phyloP scores from a whole-genome alignment of 176 grass and related monocot species.

The Bonia amplexicaulis region DNA sequence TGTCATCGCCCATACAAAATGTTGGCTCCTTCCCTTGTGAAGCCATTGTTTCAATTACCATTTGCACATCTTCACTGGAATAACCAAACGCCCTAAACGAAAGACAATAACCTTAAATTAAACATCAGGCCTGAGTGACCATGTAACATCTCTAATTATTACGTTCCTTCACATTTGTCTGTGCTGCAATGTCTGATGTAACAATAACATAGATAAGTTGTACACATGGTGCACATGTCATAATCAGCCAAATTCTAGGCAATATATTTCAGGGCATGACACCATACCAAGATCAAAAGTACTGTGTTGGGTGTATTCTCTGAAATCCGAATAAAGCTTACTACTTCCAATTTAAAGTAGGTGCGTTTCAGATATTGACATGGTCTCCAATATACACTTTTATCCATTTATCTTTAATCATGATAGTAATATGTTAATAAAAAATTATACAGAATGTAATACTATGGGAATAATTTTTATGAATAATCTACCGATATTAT shows the following conservation, averaged over 20 bases:
- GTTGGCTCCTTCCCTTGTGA: conserved; percentile 99
- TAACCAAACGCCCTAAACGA: conserved; percentile 91
- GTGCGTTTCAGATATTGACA: not conserved
- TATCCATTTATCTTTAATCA: not conserved
- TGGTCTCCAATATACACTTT: not conserved
- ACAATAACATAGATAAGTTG: conserved; percentile 3
- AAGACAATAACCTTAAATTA: conserved; percentile 33
- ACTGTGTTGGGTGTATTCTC: not conserved
- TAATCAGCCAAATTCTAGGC: conserved; percentile 1
- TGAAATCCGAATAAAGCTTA: not conserved
- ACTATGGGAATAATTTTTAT: not conserved
- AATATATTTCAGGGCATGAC: conserved; percentile 8
- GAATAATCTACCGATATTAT: not conserved
- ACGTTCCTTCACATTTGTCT: not conserved
- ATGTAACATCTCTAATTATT: not conserved
- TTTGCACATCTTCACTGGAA: conserved; percentile 99
- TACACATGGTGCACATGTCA: not conserved
- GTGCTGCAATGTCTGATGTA: not conserved
- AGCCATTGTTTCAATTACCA: conserved; percentile 99
- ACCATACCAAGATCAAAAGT: conserved; percentile 11
- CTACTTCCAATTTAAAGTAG: not conserved
- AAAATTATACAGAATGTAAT: not conserved
- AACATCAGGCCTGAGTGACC: conserved; percentile 22
- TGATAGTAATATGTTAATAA: not conserved
- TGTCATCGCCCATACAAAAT: conserved; percentile 99